phyloP scores from a whole-genome alignment of 1,139 yeast species.

The Kurtzmaniella natalensis region DNA sequence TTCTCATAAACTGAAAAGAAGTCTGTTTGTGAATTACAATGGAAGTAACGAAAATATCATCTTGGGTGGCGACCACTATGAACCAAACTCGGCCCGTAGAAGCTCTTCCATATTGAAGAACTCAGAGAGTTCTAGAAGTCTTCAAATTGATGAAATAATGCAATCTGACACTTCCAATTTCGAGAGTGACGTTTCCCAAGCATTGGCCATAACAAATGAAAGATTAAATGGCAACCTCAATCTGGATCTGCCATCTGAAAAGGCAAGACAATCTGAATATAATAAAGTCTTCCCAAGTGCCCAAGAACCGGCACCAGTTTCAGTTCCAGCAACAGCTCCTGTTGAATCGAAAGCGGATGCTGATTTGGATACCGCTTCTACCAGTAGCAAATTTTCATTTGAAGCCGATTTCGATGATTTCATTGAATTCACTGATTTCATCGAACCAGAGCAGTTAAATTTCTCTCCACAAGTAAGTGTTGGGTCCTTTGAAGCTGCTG shows the following conservation, averaged over 20 bases:
- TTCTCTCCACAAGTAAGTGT: conserved; percentile 15
- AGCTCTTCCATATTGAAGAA: conserved; percentile 53
- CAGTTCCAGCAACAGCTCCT: too few relatives aligned
- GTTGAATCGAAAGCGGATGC: background rate
- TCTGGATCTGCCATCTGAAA: background rate
- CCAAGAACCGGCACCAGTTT: too few relatives aligned
- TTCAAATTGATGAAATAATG: conserved; percentile 6
- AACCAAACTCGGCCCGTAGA: conserved; percentile 20
- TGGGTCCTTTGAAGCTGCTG: conserved; percentile 2
- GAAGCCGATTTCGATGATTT: conserved; percentile 28
- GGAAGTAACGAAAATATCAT: conserved; percentile 46
- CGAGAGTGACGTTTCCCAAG: conserved; percentile 4
- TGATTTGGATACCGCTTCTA: background rate
- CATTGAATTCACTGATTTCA: conserved; percentile 61
- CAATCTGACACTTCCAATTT: conserved; percentile 6
- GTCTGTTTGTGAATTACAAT: conserved; percentile 42
- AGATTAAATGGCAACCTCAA: background rate
- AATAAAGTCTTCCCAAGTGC: too few relatives aligned
- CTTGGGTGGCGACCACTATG: conserved; percentile 20
- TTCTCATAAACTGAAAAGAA: conserved; percentile 39
- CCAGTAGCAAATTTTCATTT: conserved; percentile 2
- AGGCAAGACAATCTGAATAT: too few relatives aligned
- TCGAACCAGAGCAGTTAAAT: conserved; percentile 51
- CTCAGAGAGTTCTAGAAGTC: conserved; percentile 4
- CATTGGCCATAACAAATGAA: background rate